Base-by-base conservation (phyloP, 129 eudicot species). In the Pittosporum tobira region DNA sequence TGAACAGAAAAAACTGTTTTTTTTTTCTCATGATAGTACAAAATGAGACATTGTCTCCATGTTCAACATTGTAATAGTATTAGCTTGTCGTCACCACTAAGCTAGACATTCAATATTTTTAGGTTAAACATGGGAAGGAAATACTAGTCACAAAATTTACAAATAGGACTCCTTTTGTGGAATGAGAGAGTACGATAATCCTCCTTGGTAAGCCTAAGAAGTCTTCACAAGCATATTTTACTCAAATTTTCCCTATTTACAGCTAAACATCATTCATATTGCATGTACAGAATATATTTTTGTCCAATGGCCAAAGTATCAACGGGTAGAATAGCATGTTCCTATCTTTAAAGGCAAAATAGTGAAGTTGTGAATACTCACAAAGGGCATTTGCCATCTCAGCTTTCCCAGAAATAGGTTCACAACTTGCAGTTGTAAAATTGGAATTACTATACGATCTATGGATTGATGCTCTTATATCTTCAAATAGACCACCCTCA, bases 401-500 rank as follows among this genome's bases (percentile, higher is more conserved):
- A 53, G 75, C 38, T 61, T 62, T 64, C 37, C 52, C 58, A 45
- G 26, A 16, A 61, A 43, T 24, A 23, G 74, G 55, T 59, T 70
- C 64, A 6, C 64, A 51, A 48, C 45, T 64, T 25, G 38, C 43
- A 19, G 48, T 60, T 49, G 68, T 51, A 40, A 36, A 48, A 26
- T 74, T 64, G 56, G 71, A 67, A 28, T 64, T 51, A 53, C 67
- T 62, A 43, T 57, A 36, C 27, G 47, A 49, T 27, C 48, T 54
- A 37, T 54, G 25, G 63, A 72, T 58, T 50, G 59, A 42, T 16
- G 55, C 60, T 45, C 73, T 59, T 30, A 52, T 54, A 61, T 51
- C 71, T 65, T 67, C 66, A 58, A 74, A 62, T 31, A 59, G 37
- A 40, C 68, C 58, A 22, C 62, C 58, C 16, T 54, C 77, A 34